Percentiles rank a stretch among this genome's conserved stretches.
These are phyloP conservation scores for Cornus controversa DNA, from an alignment of 148 eudicot species.

Conservation along the genomic window DNA sequence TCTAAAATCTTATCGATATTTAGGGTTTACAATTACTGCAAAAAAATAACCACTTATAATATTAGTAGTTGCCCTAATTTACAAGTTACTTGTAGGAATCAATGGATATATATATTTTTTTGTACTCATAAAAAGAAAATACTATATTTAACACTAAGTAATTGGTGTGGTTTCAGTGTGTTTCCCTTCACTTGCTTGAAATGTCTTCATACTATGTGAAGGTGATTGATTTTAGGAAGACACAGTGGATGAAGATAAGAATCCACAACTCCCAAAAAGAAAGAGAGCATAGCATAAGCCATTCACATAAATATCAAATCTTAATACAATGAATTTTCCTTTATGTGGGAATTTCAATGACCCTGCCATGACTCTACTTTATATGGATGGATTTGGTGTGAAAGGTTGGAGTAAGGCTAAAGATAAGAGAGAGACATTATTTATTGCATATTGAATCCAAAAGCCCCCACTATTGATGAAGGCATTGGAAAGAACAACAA, in stretches of 20 bases:
- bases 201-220: background rate
- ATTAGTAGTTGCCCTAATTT: background rate
- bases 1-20: no score
- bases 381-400: conserved; percentile 15
- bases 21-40: no score
- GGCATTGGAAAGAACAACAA: background rate
- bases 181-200: background rate
- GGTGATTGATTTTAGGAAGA: conserved; percentile 1
- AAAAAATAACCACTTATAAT: no score
- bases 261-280: conserved; percentile 18
- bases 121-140: background rate
- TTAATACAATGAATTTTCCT: conserved; percentile 10
- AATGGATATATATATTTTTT: no score
- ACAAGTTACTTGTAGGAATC: background rate
- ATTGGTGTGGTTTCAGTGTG: no score
- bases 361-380: conserved; percentile 20
- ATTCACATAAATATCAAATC: no score
- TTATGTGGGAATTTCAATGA: conserved; percentile 27
- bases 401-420: conserved; percentile 32
- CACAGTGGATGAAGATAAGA: conserved; percentile 18
- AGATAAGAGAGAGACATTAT: conserved; percentile 18
- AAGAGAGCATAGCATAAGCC: conserved; percentile 3
- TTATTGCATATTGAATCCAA: conserved; percentile 28
- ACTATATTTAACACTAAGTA: no score
- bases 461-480: conserved; percentile 22